These are phyloP conservation scores for Physcia stellaris DNA, from an alignment of 495 filamentous ascomycete genomes.

Conservation along the genomic window DNA sequence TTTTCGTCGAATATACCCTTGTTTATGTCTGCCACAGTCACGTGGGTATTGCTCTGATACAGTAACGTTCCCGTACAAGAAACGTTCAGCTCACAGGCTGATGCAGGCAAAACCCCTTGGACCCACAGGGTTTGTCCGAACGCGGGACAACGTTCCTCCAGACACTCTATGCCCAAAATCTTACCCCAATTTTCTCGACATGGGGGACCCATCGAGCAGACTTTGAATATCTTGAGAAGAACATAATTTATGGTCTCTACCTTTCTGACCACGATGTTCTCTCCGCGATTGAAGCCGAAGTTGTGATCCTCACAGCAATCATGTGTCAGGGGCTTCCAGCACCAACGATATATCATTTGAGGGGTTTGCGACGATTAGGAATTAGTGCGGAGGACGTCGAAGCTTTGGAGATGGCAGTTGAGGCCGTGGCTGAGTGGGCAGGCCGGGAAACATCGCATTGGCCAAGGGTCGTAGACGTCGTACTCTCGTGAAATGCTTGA, in stretches of 20 bases:
- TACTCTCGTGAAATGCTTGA: too few species aligned
- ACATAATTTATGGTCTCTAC: slow-evolving; percentile 44
- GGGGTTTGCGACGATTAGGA: slow-evolving; percentile 38
- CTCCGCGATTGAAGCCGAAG: slow-evolving; percentile 37
- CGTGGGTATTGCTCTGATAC: too few species aligned
- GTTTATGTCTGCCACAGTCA: too few species aligned
- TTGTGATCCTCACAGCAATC: slow-evolving; percentile 40
- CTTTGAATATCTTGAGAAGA: not conserved
- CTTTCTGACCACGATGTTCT: slow-evolving; percentile 39
- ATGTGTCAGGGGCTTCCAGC: slow-evolving; percentile 43
- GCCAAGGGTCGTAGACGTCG: not conserved
- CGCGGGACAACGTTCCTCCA: slow-evolving; percentile 19
- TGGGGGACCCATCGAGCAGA: not conserved
- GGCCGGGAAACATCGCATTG: not conserved
- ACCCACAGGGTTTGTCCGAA: too few species aligned
- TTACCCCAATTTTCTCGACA: slow-evolving; percentile 10
- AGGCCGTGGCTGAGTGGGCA: not conserved
- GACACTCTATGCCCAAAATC: slow-evolving; percentile 11
- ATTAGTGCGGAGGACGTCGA: slow-evolving; percentile 36
- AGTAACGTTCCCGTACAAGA: too few species aligned
- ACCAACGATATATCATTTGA: slow-evolving; percentile 44
- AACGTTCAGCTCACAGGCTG: too few species aligned
- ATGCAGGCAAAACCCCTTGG: too few species aligned
- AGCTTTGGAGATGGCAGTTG: slow-evolving; percentile 12
- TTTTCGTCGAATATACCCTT: too few species aligned